These are phyloP conservation scores for Prunus campanulata DNA, from an alignment of 306 rosid genomes.

Conservation along the genomic window DNA sequence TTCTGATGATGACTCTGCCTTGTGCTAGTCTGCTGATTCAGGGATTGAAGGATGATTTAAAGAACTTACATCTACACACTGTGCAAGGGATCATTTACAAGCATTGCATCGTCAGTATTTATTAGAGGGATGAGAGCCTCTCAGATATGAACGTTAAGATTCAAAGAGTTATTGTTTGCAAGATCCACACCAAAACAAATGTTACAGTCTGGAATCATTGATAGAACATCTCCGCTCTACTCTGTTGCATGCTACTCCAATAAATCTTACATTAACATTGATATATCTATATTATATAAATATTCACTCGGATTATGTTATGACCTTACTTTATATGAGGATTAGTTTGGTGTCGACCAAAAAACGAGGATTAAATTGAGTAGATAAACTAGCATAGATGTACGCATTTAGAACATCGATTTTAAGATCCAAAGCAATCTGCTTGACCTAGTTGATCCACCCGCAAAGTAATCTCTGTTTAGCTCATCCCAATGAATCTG, in stretches of 20 bases:
- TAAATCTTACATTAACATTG: background rate
- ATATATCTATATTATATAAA: background rate
- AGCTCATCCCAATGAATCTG: background rate
- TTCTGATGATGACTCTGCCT: background rate
- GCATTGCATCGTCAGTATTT: background rate
- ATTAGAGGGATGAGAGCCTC: background rate
- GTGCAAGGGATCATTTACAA: background rate
- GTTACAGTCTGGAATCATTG: constrained; percentile 2
- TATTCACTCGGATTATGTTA: background rate
- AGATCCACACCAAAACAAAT: background rate
- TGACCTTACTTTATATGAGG: background rate
- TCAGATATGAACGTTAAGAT: background rate
- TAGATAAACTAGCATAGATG: background rate
- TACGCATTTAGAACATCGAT: too few species aligned
- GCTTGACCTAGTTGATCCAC: too few species aligned
- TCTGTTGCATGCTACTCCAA: background rate
- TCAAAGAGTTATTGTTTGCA: background rate
- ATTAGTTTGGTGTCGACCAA: background rate
- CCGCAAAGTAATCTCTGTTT: background rate
- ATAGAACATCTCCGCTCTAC: background rate
- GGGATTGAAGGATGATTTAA: constrained; percentile 15
- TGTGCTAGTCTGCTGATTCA: constrained; percentile 7
- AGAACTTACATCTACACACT: background rate
- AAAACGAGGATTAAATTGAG: background rate
- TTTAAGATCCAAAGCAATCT: too few species aligned